Percentiles rank a stretch among this genome's conserved stretches.
These are phyloP conservation scores for Syzygium aqueum DNA, from an alignment of 345 rosid species.

Conservation along the genomic window DNA sequence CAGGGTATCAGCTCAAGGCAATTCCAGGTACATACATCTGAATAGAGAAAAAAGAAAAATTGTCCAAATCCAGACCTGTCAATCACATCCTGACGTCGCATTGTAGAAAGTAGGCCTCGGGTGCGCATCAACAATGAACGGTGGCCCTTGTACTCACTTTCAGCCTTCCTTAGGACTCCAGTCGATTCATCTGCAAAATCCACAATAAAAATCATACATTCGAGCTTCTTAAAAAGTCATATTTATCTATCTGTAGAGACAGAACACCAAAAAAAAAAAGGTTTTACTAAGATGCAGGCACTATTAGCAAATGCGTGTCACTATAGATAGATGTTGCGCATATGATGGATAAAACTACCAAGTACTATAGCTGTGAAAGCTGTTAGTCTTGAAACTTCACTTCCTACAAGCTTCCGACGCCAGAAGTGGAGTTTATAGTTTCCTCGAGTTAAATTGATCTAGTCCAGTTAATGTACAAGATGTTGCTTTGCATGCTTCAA, in stretches of 20 bases:
- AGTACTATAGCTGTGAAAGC: background rate
- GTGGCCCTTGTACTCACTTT: constrained; percentile 94
- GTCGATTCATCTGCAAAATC: constrained; percentile 68
- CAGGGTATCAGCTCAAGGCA: background rate
- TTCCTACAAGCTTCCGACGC: background rate
- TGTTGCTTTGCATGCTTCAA: background rate
- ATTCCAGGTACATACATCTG: background rate
- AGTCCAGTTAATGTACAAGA: background rate
- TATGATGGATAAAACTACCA: background rate
- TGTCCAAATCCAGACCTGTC: constrained; percentile 37
- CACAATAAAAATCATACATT: background rate
- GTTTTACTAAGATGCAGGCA: background rate
- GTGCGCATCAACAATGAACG: constrained; percentile 76
- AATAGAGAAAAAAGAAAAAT: background rate
- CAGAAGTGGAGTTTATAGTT: background rate
- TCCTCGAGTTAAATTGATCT: background rate
- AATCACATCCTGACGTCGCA: constrained; percentile 86
- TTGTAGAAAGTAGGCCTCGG: constrained; percentile 73
- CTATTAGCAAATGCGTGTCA: background rate
- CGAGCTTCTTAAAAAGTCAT: background rate
- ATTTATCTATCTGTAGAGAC: background rate
- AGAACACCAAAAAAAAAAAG: background rate
- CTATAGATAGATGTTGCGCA: background rate
- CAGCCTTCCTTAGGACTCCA: constrained; percentile 68
- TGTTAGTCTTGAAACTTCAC: background rate